These are phyloP conservation scores for Eutrema yunnanense DNA, from an alignment of 345 rosid genomes.

Conservation along the genomic window DNA sequence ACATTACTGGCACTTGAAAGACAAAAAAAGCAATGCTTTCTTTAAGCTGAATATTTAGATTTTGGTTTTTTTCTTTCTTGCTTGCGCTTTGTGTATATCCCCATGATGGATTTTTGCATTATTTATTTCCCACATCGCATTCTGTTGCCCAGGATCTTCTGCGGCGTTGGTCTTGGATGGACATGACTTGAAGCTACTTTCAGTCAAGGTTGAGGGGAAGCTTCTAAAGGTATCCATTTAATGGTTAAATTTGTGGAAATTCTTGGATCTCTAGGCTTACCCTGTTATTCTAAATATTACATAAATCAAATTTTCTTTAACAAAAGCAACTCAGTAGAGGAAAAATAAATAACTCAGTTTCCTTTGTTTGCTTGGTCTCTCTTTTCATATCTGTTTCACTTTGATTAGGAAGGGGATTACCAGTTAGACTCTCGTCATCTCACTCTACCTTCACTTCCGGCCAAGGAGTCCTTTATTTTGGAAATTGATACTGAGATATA, in stretches of 20 bases:
- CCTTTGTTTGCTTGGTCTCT: neutral
- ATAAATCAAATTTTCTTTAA: neutral
- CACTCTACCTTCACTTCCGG: constrained; percentile 62
- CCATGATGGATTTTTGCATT: neutral
- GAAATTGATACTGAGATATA: constrained; percentile 77
- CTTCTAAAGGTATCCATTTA: constrained; percentile 58
- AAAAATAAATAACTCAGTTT: neutral
- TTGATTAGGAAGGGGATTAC: constrained; percentile 60
- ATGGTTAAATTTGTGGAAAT: neutral
- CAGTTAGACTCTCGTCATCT: constrained; percentile 58
- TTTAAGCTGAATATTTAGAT: neutral
- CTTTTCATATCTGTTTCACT: neutral
- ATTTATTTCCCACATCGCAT: neutral
- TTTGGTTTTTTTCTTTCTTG: neutral
- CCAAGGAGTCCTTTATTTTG: constrained; percentile 52
- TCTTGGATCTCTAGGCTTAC: neutral
- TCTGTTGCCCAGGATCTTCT: constrained; percentile 50
- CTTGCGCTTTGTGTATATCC: neutral
- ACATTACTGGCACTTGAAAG: neutral
- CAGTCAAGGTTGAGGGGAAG: constrained; percentile 57
- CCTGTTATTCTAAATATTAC: neutral
- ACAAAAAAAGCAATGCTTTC: neutral
- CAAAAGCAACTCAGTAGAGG: neutral
- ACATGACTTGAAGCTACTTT: constrained; percentile 63
- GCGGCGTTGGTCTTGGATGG: constrained; percentile 86